Conservation (phyloP, 139 green algal genomes). For the Limnomonas spitsbergensis region DNA sequence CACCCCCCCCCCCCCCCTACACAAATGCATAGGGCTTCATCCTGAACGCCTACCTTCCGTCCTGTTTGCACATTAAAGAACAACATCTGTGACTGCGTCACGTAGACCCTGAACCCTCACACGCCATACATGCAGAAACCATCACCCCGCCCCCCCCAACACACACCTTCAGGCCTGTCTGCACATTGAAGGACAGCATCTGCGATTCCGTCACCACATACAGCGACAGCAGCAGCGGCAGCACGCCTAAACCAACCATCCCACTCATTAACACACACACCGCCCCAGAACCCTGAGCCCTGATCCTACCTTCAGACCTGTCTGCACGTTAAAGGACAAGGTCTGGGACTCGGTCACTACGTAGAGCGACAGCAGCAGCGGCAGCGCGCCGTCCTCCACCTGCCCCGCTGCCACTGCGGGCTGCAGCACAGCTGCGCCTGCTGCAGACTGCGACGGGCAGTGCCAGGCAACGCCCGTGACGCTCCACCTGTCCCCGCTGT, state of each 20-base stretch:
- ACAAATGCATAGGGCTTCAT: too few relatives aligned
- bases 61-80: too few relatives aligned
- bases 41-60: too few relatives aligned
- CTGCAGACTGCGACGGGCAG: not conserved
- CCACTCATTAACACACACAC: too few relatives aligned
- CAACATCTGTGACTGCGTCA: too few relatives aligned
- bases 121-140: too few relatives aligned
- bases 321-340: constrained; percentile 48
- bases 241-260: not conserved
- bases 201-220: constrained; percentile 68
- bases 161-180: constrained; percentile 30
- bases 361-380: constrained; percentile 46
- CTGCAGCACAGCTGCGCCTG: not conserved
- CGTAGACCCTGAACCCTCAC: too few relatives aligned
- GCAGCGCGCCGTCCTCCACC: not conserved
- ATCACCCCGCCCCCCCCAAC: too few relatives aligned
- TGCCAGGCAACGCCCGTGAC: constrained; percentile 19
- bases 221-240: constrained; percentile 32
- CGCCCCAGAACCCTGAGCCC: not conserved
- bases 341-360: constrained; percentile 67
- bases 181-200: constrained; percentile 53
- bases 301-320: constrained; percentile 26
- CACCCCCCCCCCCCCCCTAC: too few relatives aligned
- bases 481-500: constrained; percentile 27
- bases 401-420: not conserved